phyloP scores from a whole-genome alignment of 2,329 filamentous ascomycete species.

The Tolypocladium nubicola region DNA sequence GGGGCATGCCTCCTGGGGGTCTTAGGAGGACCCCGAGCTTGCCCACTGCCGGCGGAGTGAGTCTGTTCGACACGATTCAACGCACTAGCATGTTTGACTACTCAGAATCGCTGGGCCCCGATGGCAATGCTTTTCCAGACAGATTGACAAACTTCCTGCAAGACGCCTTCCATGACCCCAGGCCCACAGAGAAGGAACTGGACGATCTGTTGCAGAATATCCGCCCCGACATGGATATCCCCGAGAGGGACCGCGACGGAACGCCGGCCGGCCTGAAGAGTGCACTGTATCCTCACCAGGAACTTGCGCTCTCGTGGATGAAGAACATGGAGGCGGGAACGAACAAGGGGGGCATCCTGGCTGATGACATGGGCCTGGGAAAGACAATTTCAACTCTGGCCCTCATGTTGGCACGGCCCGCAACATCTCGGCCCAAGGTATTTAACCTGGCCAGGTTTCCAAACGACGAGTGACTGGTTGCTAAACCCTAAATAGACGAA shows the following conservation, averaged over 20 bases:
- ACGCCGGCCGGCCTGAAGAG: constrained; percentile 61
- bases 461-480: background rate
- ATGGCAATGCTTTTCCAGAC: constrained; percentile 24
- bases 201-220: constrained; percentile 63
- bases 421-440: constrained; percentile 30
- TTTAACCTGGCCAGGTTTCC: background rate
- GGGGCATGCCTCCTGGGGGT: background rate
- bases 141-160: constrained; percentile 22
- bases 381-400: constrained; percentile 82
- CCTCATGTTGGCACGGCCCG: constrained; percentile 60
- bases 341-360: constrained; percentile 80
- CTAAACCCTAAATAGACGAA: constrained; percentile 49
- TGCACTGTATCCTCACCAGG: constrained; percentile 70
- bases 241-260: constrained; percentile 50
- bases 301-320: constrained; percentile 76
- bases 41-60: constrained; percentile 2
- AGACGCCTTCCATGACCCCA: constrained; percentile 25
- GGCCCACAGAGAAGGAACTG: constrained; percentile 49
- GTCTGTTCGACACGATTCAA: constrained; percentile 24
- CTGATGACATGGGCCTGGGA: constrained; percentile 88
- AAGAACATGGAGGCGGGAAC: constrained; percentile 65
- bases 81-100: constrained; percentile 27
- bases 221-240: constrained; percentile 57
- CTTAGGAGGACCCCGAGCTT: background rate
- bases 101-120: constrained; percentile 19